Evolutionary conservation across 192 early-diverging fungal genomes (phyloP).

Genomic region (Coemansia erecta): DNA sequence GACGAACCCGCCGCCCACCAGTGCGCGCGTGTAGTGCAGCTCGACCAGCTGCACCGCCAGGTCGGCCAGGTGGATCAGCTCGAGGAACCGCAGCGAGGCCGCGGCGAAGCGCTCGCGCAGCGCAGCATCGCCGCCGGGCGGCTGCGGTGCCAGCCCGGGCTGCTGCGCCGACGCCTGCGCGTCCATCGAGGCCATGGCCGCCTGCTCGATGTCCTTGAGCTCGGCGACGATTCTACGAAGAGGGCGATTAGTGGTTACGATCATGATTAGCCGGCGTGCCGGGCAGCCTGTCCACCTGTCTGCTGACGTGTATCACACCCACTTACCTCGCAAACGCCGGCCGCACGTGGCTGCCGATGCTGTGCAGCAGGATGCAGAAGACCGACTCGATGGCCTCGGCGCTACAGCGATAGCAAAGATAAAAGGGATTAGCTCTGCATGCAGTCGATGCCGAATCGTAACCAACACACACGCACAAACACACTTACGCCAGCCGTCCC

Average conservation of each 20-base stretch:
- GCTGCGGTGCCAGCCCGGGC: conserved; percentile 28
- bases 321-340: conserved; percentile 29
- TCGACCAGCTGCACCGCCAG: conserved; percentile 92
- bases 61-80: conserved; percentile 91
- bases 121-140: conserved; percentile 31
- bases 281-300: too few relatives aligned
- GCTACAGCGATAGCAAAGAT: conserved; percentile 42
- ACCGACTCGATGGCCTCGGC: conserved; percentile 70
- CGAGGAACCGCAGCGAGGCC: conserved; percentile 80
- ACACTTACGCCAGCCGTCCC: conserved; percentile 57
- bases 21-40: conserved; percentile 87
- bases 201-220: conserved; percentile 37
- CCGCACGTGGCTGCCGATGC: conserved; percentile 59
- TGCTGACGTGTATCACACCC: too few relatives aligned
- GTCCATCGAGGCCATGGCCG: conserved; percentile 30
- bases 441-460: neutral
- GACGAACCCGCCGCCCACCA: conserved; percentile 66
- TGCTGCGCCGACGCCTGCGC: conserved; percentile 1
- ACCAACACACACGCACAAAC: neutral
- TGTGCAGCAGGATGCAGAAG: conserved; percentile 71
- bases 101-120: conserved; percentile 56
- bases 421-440: neutral
- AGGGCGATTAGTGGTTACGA: too few relatives aligned
- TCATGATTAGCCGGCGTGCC: neutral
- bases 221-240: conserved; percentile 27